Evolutionary conservation across 208 protist species (phyloP), one percentile per base, ranked within the genome.

Genomic region (Crithidia expoeki): DNA sequence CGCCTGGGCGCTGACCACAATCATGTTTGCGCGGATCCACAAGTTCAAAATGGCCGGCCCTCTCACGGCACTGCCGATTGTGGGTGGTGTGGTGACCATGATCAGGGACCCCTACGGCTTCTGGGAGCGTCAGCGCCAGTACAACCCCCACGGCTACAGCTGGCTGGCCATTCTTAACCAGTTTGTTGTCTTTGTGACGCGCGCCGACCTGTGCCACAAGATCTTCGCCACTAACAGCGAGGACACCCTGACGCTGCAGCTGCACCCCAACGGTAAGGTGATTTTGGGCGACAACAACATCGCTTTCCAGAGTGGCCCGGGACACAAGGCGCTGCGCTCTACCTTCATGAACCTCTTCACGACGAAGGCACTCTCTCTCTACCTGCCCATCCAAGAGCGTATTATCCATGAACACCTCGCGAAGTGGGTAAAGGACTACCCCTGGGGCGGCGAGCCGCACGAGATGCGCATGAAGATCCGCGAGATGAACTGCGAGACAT

Each of bases 401-500:
- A 32, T 95, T 72, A 90, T 93, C 49, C 74, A 84, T 78, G 76
- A 84, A 73, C 73, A 93, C 68, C 66, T 92, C 47, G 71, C 72
- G 51, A 49, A 57, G 17, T 94, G 86, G 86, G 79, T 92, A 58
- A 77, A 86, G 68, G 72, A 83, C 38, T 90, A 83, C 69, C 86
- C 86, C 21, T 80, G 65, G 60, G 76, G 60, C 38, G 75, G 77
- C 66, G 82, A 76, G 30, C 85, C 85, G 34, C 68, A 93, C 40
- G 86, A 95, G 78, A 94, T 95, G 90, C 87, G 88, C 72, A 64
- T 23, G 50, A 76, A 91, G 73, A 90, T 95, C 52, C 91, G 95
- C 72, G 83, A 93, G 38, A 80, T 98, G 74, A 98, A 98, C 81
- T 91, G 95, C 76, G 81, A 92, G 56, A 98, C 94, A 25, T 98